Percentiles rank a stretch among this genome's conserved stretches.
phyloP scores from a whole-genome alignment of 2,329 filamentous ascomycete genomes.

The Paecilomyces formosus region DNA sequence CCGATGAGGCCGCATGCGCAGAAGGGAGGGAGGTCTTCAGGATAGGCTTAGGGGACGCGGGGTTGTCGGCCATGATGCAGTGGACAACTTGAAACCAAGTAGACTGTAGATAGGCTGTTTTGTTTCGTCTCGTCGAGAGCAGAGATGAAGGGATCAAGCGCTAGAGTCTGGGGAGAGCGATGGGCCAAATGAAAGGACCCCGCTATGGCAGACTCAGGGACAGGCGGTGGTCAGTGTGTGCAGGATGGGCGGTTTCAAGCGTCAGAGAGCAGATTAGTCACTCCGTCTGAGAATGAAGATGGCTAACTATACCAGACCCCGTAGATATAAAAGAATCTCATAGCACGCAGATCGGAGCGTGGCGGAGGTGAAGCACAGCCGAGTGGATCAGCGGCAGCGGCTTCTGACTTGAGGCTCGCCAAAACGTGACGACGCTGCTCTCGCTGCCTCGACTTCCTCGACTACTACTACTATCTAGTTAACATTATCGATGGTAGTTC shows the following conservation, averaged over 20 bases:
- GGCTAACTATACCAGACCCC: too few species aligned
- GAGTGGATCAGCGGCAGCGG: background rate
- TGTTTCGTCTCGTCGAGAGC: slow-evolving; percentile 5
- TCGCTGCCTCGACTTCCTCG: background rate
- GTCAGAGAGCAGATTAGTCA: background rate
- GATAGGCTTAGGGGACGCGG: slow-evolving; percentile 45
- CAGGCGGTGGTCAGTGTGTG: background rate
- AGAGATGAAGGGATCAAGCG: background rate
- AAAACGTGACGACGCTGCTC: background rate
- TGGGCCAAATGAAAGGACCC: background rate
- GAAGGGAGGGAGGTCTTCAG: slow-evolving; percentile 51
- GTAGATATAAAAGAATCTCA: background rate
- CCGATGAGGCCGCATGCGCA: slow-evolving; percentile 31
- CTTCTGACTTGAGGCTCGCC: background rate
- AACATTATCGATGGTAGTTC: too few species aligned
- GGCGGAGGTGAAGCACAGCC: background rate
- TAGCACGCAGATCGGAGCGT: background rate
- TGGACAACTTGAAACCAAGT: background rate
- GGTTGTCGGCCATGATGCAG: slow-evolving; percentile 11
- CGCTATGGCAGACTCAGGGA: background rate
- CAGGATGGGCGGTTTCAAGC: background rate
- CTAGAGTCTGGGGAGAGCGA: background rate
- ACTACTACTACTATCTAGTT: too few species aligned
- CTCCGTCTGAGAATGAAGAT: background rate
- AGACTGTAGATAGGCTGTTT: background rate